Base-by-base conservation (phyloP, 306 rosid species). In the Cucurbita argyrosperma region DNA sequence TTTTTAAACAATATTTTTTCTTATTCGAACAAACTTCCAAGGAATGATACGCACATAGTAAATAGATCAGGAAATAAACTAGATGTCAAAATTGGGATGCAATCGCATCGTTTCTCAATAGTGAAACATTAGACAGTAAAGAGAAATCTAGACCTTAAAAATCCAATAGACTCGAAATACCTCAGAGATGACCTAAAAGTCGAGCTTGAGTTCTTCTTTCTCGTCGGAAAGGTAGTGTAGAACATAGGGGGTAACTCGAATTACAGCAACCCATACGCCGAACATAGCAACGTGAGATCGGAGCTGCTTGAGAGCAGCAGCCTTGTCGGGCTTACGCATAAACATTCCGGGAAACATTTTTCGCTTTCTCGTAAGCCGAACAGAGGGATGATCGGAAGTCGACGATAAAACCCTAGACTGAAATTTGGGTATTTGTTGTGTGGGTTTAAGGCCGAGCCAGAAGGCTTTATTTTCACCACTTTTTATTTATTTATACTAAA, bases 271-370 rank as follows among this genome's bases (percentile, higher is more conserved):
- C 99, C 96, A 91, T 1, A 88, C 83, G 2, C 97, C 96, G 76
- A 94, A 94, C 95, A 85, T 74, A 42, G 89, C 88, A 8, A 74
- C 97, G 66, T 94, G 97, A 75, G 88, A 72, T 63, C 82, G 85
- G 13, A 94, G 92, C 87, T 94, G 96, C 90, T 88, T 88, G 78
- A 91, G 64, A 46, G 97, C 97, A 18, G 56, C 90, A 40, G 87
- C 88, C 81, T 94, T 94, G 71, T 94, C 97, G 0, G 99, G 99
- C 87, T 89, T 94, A 39, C 89, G 90, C 96, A 89, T 84, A 68
- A 91, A 91, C 98, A 90, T 89, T 35, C 98, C 98, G 0, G 97
- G 96, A 83, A 91, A 94, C 99, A 94, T 78, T 74, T 43, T 37
- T 30, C 7, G 42, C 7, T n/a, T 39, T 5, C 52, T 11, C n/a